Evolutionary conservation across 129 eudicot genomes (phyloP).

Genomic region (carrot (Daucus carota)): DH1_v3.0 NC_030381.2:47479501-47480000

Average conservation of each 20-base stretch:
- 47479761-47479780: background rate
- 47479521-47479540: too few relatives aligned
- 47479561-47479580: too few relatives aligned
- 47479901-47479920: conserved; percentile 37
- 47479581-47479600: background rate
- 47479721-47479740: background rate
- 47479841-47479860: conserved; percentile 25
- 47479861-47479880: conserved; percentile 36
- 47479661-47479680: background rate
- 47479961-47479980: conserved; percentile 45
- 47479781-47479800: background rate
- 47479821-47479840: conserved; percentile 14
- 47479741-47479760: background rate
- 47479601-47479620: background rate
- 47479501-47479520: background rate
- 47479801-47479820: conserved; percentile 8
- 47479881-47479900: conserved; percentile 48
- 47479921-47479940: conserved; percentile 19
- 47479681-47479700: background rate
- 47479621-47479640: background rate
- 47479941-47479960: conserved; percentile 13
- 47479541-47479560: too few relatives aligned
- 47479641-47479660: background rate
- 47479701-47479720: background rate
- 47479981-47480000: conserved; percentile 35